phyloP scores from a whole-genome alignment of 139 green algal genomes.

The Limnomonas spitsbergensis region DNA sequence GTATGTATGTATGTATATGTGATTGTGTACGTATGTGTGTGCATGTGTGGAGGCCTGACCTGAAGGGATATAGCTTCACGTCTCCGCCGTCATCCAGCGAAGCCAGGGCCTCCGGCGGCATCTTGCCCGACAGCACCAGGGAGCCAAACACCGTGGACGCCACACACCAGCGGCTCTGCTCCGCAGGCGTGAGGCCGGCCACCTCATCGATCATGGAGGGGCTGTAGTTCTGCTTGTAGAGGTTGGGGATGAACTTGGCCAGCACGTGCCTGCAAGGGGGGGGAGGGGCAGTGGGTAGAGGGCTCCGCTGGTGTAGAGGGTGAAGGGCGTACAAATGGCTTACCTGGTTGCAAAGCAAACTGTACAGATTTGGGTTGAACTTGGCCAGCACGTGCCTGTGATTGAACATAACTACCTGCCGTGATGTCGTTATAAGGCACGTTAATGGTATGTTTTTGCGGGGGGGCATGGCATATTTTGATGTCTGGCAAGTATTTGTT shows the following conservation, averaged over 20 bases:
- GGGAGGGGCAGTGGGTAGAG: too few species aligned
- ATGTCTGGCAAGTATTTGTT: too few species aligned
- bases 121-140: constrained; percentile 34
- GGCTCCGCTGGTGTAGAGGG: too few species aligned
- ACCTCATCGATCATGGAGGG: constrained; percentile 49
- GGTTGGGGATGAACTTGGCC: constrained; percentile 57
- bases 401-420: too few species aligned
- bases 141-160: constrained; percentile 64
- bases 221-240: constrained; percentile 59
- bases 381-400: constrained; percentile 67
- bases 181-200: constrained; percentile 61
- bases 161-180: constrained; percentile 66
- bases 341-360: constrained; percentile 55
- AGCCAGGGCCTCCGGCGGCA: constrained; percentile 32
- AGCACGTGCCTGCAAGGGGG: constrained; percentile 67
- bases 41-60: neutral
- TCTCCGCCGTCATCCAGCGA: constrained; percentile 55
- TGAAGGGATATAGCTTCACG: constrained; percentile 39
- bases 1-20: too few species aligned
- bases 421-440: too few species aligned
- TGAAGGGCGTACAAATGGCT: too few species aligned
- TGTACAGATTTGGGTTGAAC: constrained; percentile 54
- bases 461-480: too few species aligned
- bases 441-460: too few species aligned
- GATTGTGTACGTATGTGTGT: too few species aligned